Conservation (phyloP, 768 basidiomycete genomes). For the Hypsizygus marmoreus region DNA sequence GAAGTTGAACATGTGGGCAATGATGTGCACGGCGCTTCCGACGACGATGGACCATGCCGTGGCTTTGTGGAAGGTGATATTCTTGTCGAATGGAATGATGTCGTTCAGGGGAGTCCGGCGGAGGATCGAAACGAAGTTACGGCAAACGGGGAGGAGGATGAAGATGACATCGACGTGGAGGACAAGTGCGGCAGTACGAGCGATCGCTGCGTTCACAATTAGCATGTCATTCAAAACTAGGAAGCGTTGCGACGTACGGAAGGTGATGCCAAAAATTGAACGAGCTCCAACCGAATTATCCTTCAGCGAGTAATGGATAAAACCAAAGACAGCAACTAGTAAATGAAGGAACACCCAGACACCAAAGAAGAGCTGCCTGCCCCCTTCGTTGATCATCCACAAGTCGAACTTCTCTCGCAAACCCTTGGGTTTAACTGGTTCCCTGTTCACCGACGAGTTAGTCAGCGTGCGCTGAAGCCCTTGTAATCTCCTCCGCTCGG, state of each 20-base stretch:
- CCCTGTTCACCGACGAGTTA: conserved; percentile 25
- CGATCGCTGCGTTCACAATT: conserved; percentile 70
- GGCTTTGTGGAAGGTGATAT: conserved; percentile 87
- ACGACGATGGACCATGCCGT: conserved; percentile 89
- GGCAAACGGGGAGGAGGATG: conserved; percentile 93
- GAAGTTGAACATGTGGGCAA: conserved; percentile 89
- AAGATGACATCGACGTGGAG: conserved; percentile 91
- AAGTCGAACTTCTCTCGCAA: conserved; percentile 51
- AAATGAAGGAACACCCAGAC: conserved; percentile 82
- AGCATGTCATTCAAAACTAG: too few species aligned
- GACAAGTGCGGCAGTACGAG: conserved; percentile 85
- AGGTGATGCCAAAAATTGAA: conserved; percentile 72
- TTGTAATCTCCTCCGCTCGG: conserved; percentile 81
- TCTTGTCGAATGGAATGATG: conserved; percentile 92
- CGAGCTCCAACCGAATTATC: conserved; percentile 76
- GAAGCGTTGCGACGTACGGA: conserved; percentile 51
- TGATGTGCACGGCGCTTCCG: conserved; percentile 73
- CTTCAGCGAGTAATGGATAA: conserved; percentile 75
- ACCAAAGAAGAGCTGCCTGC: conserved; percentile 74
- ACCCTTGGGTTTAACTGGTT: conserved; percentile 38
- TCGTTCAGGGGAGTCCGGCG: conserved; percentile 84
- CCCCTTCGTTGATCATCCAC: conserved; percentile 98
- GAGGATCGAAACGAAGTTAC: conserved; percentile 89
- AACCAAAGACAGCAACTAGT: conserved; percentile 75
- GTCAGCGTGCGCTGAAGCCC: conserved; percentile 73